A percentile compares a stretch with the other conserved stretches of the same genome.
These are phyloP conservation scores for Pseudoscleropodium purum DNA, from an alignment of 225 moss, liverwort and hornwort species.

Conservation along the genomic window DNA sequence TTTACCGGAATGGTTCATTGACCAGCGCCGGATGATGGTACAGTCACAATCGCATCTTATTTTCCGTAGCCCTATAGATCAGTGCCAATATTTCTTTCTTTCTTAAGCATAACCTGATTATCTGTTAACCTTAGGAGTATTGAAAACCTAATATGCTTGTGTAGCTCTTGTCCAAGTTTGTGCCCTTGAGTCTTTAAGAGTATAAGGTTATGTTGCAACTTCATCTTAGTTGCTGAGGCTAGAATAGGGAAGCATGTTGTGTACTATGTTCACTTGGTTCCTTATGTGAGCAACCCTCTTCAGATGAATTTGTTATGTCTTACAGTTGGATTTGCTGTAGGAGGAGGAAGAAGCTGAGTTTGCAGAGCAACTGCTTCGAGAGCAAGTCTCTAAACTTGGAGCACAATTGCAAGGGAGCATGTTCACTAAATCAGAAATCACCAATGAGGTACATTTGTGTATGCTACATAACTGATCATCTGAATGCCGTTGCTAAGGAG, in stretches of 20 bases:
- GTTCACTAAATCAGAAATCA: conserved; percentile 34
- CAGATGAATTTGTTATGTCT: background rate
- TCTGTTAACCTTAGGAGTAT: background rate
- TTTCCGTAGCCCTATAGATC: background rate
- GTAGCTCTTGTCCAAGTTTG: background rate
- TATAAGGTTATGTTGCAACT: background rate
- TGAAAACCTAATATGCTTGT: background rate
- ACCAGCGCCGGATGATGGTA: conserved; percentile 98
- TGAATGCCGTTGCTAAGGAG: background rate
- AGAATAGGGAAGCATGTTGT: background rate
- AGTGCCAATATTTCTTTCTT: background rate
- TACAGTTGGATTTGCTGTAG: conserved; percentile 9
- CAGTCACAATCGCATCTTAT: background rate
- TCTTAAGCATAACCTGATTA: background rate
- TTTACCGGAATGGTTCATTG: conserved; percentile 89
- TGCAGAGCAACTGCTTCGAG: conserved; percentile 32
- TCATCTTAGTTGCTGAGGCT: background rate
- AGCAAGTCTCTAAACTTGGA: conserved; percentile 10
- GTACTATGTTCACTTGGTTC: background rate
- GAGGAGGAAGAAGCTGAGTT: conserved; percentile 55
- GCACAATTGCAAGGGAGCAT: conserved; percentile 20
- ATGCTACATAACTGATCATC: background rate
- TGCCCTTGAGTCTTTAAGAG: background rate
- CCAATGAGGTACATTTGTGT: conserved; percentile 14
- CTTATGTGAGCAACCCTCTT: background rate